Base-by-base conservation (phyloP, 1,284 basidiomycete genomes). In the Sutorius eximius region DNA sequence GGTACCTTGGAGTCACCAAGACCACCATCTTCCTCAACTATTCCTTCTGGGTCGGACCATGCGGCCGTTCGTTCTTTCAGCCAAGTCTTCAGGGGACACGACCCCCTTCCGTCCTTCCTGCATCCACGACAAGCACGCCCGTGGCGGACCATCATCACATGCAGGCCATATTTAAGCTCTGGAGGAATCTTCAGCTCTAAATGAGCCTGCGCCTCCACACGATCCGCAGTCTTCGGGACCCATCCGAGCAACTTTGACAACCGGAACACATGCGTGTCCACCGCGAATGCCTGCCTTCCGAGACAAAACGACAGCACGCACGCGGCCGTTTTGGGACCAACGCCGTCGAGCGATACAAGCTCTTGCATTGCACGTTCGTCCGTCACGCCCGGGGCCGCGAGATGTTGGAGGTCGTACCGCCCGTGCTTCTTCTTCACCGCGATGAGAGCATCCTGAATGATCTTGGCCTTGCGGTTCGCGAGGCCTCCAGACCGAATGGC, bases 301-400 rank as follows among this genome's bases (percentile, higher is more conserved):
- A 92, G 75, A 64, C 87, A 89, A 67, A 92, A 91, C n/a, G 91
- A 75, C 15, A 89, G 69, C 0, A 91, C 89, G 63, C 90, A 92
- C 6, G 83, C 83, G 0, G 88, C 88, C 0, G 89, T 91, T 73
- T 92, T 92, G 2, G 87, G 85, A 1, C 90, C 89, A 3, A 92
- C 86, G 0, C 87, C 87, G 43, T 82, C 74, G 59, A 85, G 86
- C 5, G 79, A 77, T n/a, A 87, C 77, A 18, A 90, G 75, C 59
- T 85, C 85, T 56, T 77, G 71, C 87, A 90, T 91, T 22, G 85
- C 83, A 33, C 81, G 78, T 36, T 82, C 80, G 64, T 90, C 81
- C 1, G 79, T 62, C 27, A 69, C 50, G 0, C 49, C 56, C 5
- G 55, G 52, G 11, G 49, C 67, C 0, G 84, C 75, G 42, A 85